A percentile compares a stretch with the other conserved stretches of the same genome.
Evolutionary conservation across 352 stramenopile species (phyloP).

Genomic region (Pelagophyceae sp.): DNA sequence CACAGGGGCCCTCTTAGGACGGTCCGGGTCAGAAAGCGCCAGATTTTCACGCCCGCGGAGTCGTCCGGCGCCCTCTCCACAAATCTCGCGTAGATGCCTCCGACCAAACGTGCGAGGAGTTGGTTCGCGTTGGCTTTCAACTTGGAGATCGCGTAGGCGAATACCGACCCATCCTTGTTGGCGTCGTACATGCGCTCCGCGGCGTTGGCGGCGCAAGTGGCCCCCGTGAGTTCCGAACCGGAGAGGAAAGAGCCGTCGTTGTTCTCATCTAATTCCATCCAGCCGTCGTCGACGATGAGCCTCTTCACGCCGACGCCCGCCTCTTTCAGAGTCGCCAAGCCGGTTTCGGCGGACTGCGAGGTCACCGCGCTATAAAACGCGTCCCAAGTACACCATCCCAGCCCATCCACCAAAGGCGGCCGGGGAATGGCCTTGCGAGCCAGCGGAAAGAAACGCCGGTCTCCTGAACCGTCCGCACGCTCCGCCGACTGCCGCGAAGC

Average conservation of each 20-base stretch:
- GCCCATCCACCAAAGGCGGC: conserved; percentile 25
- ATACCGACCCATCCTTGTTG: no score
- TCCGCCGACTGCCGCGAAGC: conserved; percentile 21
- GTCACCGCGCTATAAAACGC: conserved; percentile 28
- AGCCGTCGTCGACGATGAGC: conserved; percentile 15
- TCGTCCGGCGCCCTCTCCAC: conserved; percentile 29
- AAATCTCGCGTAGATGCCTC: conserved; percentile 27
- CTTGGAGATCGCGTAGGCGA: no score
- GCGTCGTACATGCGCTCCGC: conserved; percentile 3
- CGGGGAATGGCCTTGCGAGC: conserved; percentile 31
- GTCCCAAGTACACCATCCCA: conserved; percentile 44
- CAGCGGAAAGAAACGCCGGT: conserved; percentile 30
- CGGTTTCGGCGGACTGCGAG: background rate
- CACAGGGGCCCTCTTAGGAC: conserved; percentile 31
- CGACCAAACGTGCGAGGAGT: conserved; percentile 21
- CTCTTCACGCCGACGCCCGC: background rate
- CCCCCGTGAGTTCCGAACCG: conserved; percentile 9
- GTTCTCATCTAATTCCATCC: conserved; percentile 27
- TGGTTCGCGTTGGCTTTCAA: background rate
- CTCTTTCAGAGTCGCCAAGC: background rate
- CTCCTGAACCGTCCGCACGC: no score
- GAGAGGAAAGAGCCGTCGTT: conserved; percentile 26
- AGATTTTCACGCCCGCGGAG: conserved; percentile 30
- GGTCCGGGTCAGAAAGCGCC: conserved; percentile 28
- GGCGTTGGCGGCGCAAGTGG: conserved; percentile 4